Percentiles rank a stretch among this genome's conserved stretches.
These are phyloP conservation scores for Kingdonia uniflora DNA, from an alignment of 164 flowering plant genomes.

Conservation along the genomic window DNA sequence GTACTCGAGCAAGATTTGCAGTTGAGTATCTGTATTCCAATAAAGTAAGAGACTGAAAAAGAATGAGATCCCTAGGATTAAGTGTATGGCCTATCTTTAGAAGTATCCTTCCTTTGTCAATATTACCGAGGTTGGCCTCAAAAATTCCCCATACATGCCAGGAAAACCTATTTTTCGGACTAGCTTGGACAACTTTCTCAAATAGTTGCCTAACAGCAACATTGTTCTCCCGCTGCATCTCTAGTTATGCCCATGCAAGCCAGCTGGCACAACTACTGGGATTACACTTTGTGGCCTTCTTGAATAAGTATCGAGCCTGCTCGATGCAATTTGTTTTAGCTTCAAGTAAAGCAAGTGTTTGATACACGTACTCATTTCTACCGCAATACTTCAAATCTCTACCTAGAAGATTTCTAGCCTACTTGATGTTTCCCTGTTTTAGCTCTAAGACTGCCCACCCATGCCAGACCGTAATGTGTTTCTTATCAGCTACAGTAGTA, in stretches of 20 bases:
- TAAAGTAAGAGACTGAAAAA: slow-evolving; percentile 89
- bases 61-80: slow-evolving; percentile 91
- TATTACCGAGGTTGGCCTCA: slow-evolving; percentile 63
- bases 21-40: slow-evolving; percentile 75
- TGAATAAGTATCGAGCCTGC: slow-evolving; percentile 77
- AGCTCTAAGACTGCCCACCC: slow-evolving; percentile 95
- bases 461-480: slow-evolving; percentile 93
- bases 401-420: slow-evolving; percentile 77
- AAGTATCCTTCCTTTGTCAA: slow-evolving; percentile 73
- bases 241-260: slow-evolving; percentile 98
- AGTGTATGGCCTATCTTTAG: slow-evolving; percentile 84
- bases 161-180: slow-evolving; percentile 95
- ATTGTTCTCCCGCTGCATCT: slow-evolving; percentile 63
- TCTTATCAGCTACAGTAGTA: slow-evolving; percentile 85
- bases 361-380: slow-evolving; percentile 84
- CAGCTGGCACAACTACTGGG: slow-evolving; percentile 97
- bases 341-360: slow-evolving; percentile 86
- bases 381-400: slow-evolving; percentile 77
- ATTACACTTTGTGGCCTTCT: slow-evolving; percentile 79
- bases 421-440: slow-evolving; percentile 72
- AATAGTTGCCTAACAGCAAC: slow-evolving; percentile 52
- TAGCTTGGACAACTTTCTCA: slow-evolving; percentile 89
- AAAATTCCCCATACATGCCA: slow-evolving; percentile 97
- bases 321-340: slow-evolving; percentile 64
- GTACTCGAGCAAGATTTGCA: slow-evolving; percentile 68